These are phyloP conservation scores for Symmetrospora coprosmae DNA, from an alignment of 768 basidiomycete species.

Conservation along the genomic window DNA sequence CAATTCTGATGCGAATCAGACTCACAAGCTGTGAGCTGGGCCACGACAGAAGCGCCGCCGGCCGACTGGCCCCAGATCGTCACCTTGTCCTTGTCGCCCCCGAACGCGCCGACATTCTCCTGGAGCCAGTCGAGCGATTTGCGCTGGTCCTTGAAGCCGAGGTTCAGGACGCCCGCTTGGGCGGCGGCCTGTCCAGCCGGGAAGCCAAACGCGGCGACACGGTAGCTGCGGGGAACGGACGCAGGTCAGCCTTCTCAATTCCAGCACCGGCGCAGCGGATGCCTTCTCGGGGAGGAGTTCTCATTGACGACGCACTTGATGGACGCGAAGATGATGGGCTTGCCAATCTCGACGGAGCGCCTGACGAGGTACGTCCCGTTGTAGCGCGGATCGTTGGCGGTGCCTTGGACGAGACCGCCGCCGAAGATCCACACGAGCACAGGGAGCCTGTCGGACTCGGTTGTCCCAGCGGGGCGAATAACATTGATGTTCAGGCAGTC, in stretches of 20 bases:
- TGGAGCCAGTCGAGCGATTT: constrained; percentile 49
- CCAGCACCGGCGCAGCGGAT: no score
- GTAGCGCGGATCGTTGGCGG: constrained; percentile 23
- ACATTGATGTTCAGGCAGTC: constrained; percentile 28
- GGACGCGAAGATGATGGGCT: constrained; percentile 27
- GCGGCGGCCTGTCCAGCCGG: constrained; percentile 6
- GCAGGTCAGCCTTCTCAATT: no score
- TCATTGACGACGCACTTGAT: constrained; percentile 18
- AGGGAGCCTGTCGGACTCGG: not conserved
- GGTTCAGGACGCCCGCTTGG: constrained; percentile 37
- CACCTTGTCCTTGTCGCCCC: constrained; percentile 49
- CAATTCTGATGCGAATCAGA: no score
- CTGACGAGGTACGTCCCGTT: constrained; percentile 24
- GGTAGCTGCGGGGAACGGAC: constrained; percentile 22
- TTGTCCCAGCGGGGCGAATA: constrained; percentile 23
- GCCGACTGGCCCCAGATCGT: constrained; percentile 28
- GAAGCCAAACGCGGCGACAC: constrained; percentile 26
- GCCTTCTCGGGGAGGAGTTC: no score
- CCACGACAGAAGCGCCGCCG: constrained; percentile 15
- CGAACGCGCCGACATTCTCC: constrained; percentile 51
- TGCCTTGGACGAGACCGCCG: constrained; percentile 22
- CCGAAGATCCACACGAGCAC: constrained; percentile 34
- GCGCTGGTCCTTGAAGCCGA: constrained; percentile 50
- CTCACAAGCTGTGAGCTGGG: not conserved
- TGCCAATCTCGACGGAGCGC: constrained; percentile 27